phyloP scores from a whole-genome alignment of 495 filamentous ascomycete species.

The Pyrenopolyporus hunteri region DNA sequence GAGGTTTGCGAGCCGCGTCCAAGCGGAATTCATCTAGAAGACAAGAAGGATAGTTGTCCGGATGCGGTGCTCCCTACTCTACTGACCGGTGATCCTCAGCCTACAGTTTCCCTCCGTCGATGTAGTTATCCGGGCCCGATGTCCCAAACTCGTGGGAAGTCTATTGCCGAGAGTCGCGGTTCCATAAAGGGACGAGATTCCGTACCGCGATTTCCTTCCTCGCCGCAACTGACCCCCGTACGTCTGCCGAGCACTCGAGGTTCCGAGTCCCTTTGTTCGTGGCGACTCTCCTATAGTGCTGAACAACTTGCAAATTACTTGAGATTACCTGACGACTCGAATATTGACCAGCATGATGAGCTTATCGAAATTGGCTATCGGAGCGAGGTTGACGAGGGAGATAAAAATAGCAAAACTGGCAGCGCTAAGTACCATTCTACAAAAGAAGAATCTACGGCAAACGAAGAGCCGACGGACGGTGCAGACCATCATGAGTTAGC shows the following conservation, averaged over 20 bases:
- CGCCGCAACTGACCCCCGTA: slow-evolving; percentile 42
- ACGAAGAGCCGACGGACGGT: not conserved
- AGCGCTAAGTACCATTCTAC: not conserved
- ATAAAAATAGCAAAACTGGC: slow-evolving; percentile 17
- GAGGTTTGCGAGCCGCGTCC: slow-evolving; percentile 44
- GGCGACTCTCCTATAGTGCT: slow-evolving; percentile 48
- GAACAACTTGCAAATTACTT: slow-evolving; percentile 43
- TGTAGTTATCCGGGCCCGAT: slow-evolving; percentile 36
- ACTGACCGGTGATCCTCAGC: slow-evolving; percentile 2
- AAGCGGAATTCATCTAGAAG: slow-evolving; percentile 21
- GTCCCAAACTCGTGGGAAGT: slow-evolving; percentile 11
- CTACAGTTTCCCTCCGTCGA: slow-evolving; percentile 20
- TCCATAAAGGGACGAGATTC: slow-evolving; percentile 28
- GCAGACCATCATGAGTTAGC: not conserved
- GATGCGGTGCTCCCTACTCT: slow-evolving; percentile 4
- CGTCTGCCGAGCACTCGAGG: slow-evolving; percentile 37
- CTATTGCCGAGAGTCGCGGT: slow-evolving; percentile 7
- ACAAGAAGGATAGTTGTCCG: not conserved
- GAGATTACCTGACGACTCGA: slow-evolving; percentile 18
- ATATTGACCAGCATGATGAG: not conserved
- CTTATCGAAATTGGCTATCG: not conserved
- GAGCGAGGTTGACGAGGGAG: not conserved
- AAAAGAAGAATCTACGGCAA: not conserved
- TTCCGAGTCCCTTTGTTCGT: slow-evolving; percentile 47
- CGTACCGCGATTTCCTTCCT: slow-evolving; percentile 37